These are phyloP conservation scores for Diaporthe capsici DNA, from an alignment of 2,329 filamentous ascomycete species.

Conservation along the genomic window DNA sequence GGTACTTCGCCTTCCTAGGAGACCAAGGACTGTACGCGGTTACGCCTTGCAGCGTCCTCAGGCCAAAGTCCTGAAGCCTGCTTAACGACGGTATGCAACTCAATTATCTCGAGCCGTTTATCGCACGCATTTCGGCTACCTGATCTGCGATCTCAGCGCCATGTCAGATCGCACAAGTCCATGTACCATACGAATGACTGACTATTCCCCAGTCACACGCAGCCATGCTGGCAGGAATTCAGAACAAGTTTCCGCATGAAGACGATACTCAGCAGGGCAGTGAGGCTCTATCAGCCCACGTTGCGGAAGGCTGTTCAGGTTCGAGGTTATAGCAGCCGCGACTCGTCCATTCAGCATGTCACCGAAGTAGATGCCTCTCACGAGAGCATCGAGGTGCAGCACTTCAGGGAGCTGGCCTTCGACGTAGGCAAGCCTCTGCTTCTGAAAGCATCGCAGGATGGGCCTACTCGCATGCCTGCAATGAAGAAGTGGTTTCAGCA, in stretches of 20 bases:
- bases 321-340: constrained; percentile 27
- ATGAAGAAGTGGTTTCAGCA: constrained; percentile 38
- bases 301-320: not conserved
- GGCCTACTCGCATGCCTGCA: constrained; percentile 20
- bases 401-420: constrained; percentile 22
- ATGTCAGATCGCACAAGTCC: not conserved
- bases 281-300: not conserved
- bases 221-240: not conserved
- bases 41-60: not conserved
- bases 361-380: constrained; percentile 6
- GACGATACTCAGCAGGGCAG: not conserved
- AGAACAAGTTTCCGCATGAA: not conserved
- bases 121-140: not conserved
- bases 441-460: constrained; percentile 29
- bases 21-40: too few relatives aligned
- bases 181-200: not conserved
- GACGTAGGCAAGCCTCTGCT: constrained; percentile 30
- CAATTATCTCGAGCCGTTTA: constrained; percentile 9
- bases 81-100: not conserved
- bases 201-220: not conserved
- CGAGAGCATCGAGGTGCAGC: constrained; percentile 1
- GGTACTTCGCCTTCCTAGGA: not conserved
- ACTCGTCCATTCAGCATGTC: not conserved
- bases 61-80: not conserved
- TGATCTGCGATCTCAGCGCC: not conserved